These are phyloP conservation scores for Ophiocordyceps australis DNA, from an alignment of 2,329 filamentous ascomycete species.

Conservation along the genomic window DNA sequence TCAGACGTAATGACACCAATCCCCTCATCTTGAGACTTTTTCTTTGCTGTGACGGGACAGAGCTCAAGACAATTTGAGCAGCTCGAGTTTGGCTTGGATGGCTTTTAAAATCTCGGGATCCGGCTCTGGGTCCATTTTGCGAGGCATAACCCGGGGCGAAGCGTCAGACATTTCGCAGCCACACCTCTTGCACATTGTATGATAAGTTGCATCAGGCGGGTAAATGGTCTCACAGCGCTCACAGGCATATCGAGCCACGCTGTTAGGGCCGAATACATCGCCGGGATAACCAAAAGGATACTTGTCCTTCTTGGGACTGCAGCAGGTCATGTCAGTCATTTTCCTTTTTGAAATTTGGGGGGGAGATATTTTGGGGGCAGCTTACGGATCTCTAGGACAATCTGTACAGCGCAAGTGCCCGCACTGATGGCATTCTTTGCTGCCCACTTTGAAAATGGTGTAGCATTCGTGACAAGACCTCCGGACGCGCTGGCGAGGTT, in stretches of 20 bases:
- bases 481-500: constrained; percentile 53
- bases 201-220: constrained; percentile 27
- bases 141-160: constrained; percentile 39
- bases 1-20: too few relatives aligned
- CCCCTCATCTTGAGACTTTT: too few relatives aligned
- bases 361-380: constrained; percentile 8
- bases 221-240: constrained; percentile 44
- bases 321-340: too few relatives aligned
- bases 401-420: constrained; percentile 59
- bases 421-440: constrained; percentile 50
- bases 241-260: constrained; percentile 38
- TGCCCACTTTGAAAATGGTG: constrained; percentile 36
- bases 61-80: constrained; percentile 16
- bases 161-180: constrained; percentile 38
- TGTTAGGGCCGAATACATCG: constrained; percentile 35
- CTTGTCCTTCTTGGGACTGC: constrained; percentile 48
- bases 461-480: constrained; percentile 62
- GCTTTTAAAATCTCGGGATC: constrained; percentile 41
- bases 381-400: constrained; percentile 66
- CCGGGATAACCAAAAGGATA: constrained; percentile 55
- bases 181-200: constrained; percentile 39
- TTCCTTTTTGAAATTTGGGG: too few relatives aligned
- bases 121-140: constrained; percentile 40
- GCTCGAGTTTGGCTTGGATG: constrained; percentile 35
- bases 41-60: too few relatives aligned